Conservation (phyloP, 1,139 yeast genomes). For the Yamadazyma kanchanaburiensis region DNA sequence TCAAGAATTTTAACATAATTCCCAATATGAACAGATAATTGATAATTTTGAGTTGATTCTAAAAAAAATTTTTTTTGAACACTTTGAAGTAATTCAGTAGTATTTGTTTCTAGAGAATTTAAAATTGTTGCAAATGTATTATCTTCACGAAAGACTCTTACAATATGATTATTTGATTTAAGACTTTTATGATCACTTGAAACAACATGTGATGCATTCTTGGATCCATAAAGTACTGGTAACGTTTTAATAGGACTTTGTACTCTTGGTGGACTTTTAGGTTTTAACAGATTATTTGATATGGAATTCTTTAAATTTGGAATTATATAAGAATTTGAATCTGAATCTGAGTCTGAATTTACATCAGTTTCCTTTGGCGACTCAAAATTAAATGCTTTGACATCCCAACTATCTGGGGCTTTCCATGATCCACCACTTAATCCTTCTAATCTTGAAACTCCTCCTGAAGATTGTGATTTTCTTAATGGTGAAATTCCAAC, state of each 20-base stretch:
- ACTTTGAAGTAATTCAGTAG: slow-evolving; percentile 65
- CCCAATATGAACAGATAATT: slow-evolving; percentile 77
- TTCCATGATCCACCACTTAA: slow-evolving; percentile 38
- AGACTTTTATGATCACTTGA: slow-evolving; percentile 16
- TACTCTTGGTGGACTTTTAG: not conserved
- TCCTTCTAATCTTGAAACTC: slow-evolving; percentile 3
- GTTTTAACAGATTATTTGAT: not conserved
- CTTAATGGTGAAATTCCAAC: slow-evolving; percentile 7
- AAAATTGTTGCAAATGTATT: slow-evolving; percentile 80
- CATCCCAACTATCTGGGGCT: slow-evolving; percentile 84
- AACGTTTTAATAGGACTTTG: slow-evolving; percentile 7
- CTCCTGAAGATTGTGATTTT: slow-evolving; percentile 7
- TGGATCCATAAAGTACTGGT: slow-evolving; percentile 39
- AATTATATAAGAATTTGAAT: slow-evolving; percentile 6
- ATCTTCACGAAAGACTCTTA: slow-evolving; percentile 75
- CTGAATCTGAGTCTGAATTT: slow-evolving; percentile 18
- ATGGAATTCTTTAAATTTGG: slow-evolving; percentile 1
- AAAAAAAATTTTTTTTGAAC: slow-evolving; percentile 76
- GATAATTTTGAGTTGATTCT: slow-evolving; percentile 67
- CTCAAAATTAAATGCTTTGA: slow-evolving; percentile 35
- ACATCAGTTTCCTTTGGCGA: slow-evolving; percentile 9
- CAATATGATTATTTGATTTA: slow-evolving; percentile 44
- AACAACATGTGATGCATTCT: slow-evolving; percentile 23
- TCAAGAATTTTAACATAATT: slow-evolving; percentile 73
- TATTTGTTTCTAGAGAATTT: slow-evolving; percentile 73